Conservation (phyloP, 345 rosid species). For the Populus euphratica region DNA sequence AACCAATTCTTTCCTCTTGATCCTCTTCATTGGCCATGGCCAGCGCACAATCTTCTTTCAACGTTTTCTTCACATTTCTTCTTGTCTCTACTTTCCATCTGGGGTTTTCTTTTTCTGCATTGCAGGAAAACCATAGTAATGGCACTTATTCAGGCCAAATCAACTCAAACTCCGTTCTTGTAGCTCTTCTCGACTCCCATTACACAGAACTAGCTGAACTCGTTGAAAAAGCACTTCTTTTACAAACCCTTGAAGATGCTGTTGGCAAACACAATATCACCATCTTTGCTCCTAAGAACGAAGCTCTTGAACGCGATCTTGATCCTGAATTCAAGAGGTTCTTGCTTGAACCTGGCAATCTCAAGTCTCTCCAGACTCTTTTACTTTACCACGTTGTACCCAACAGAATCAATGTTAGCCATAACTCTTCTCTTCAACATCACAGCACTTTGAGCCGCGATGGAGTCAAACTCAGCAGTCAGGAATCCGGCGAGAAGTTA, state of each 20-base stretch:
- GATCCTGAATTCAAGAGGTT: constrained; percentile 89
- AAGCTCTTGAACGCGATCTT: constrained; percentile 74
- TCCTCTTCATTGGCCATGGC: background rate
- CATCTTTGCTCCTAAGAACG: constrained; percentile 86
- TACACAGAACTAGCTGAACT: constrained; percentile 88
- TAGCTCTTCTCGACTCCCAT: constrained; percentile 92
- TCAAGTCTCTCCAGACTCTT: constrained; percentile 71
- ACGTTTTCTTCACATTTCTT: background rate
- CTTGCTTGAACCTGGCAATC: constrained; percentile 87
- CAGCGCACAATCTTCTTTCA: background rate
- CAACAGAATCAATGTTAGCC: constrained; percentile 56
- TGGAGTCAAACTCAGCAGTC: constrained; percentile 40
- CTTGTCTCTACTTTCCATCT: background rate
- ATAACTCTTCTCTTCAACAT: constrained; percentile 13
- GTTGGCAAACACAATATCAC: constrained; percentile 79
- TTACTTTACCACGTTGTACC: constrained; percentile 77
- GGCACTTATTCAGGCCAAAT: constrained; percentile 24
- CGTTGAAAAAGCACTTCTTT: constrained; percentile 86
- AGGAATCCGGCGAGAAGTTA: constrained; percentile 27
- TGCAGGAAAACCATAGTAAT: background rate
- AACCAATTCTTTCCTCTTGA: background rate
- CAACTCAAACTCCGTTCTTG: constrained; percentile 90
- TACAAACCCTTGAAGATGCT: constrained; percentile 81
- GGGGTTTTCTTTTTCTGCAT: background rate
- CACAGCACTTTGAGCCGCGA: constrained; percentile 52